These are phyloP conservation scores for Botryotinia calthae DNA, from an alignment of 2,329 filamentous ascomycete species.

Conservation along the genomic window DNA sequence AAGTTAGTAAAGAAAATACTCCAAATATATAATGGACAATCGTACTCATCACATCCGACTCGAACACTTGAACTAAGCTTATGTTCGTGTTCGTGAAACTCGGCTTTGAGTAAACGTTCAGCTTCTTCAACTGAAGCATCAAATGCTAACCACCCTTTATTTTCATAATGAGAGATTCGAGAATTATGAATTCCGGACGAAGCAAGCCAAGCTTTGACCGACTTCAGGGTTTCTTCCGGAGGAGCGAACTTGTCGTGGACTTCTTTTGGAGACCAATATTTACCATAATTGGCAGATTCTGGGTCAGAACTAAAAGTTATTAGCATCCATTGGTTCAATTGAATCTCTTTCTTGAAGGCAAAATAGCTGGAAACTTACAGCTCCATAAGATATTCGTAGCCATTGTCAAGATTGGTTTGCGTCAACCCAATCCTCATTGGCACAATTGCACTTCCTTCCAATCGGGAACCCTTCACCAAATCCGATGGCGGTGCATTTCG, in stretches of 20 bases:
- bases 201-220: constrained; percentile 40
- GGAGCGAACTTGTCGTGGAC: constrained; percentile 39
- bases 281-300: constrained; percentile 26
- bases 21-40: not conserved
- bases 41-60: constrained; percentile 40
- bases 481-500: constrained; percentile 22
- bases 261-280: constrained; percentile 27
- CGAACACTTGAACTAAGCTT: constrained; percentile 28
- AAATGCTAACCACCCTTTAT: constrained; percentile 41
- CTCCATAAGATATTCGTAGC: constrained; percentile 44
- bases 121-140: constrained; percentile 39
- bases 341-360: no score
- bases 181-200: constrained; percentile 36
- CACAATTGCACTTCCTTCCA: constrained; percentile 33
- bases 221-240: constrained; percentile 28
- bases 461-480: constrained; percentile 28
- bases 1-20: not conserved
- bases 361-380: constrained; percentile 22
- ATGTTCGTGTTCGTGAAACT: constrained; percentile 41
- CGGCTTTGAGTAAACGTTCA: constrained; percentile 39
- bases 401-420: constrained; percentile 46
- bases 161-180: constrained; percentile 38
- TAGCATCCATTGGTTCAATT: not conserved
- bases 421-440: constrained; percentile 47
- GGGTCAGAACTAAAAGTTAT: constrained; percentile 29